A percentile compares a stretch with the other conserved stretches of the same genome.
Conservation (phyloP, 495 filamentous ascomycete genomes). For the Cryomyces minteri region DNA sequence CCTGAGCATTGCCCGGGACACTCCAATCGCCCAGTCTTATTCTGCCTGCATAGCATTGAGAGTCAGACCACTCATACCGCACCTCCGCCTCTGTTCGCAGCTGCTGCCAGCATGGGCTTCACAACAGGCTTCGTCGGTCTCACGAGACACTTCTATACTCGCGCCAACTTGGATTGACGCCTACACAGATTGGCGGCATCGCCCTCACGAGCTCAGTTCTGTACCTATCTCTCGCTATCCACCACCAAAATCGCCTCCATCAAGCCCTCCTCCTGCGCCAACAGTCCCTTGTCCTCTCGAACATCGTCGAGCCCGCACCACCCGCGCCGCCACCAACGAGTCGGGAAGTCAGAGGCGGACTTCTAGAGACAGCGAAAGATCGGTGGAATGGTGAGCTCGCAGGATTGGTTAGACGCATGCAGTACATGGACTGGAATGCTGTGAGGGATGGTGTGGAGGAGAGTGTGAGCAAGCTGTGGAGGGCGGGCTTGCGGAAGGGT, state of each 20-base stretch:
- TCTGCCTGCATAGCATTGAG: not conserved
- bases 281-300: conserved; percentile 42
- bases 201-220: conserved; percentile 67
- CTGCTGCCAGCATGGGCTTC: conserved; percentile 43
- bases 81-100: not conserved
- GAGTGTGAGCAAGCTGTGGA: conserved; percentile 6
- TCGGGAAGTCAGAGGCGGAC: conserved; percentile 13
- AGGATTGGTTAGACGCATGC: conserved; percentile 13
- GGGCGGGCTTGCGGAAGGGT: conserved; percentile 8
- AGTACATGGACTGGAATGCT: conserved; percentile 17
- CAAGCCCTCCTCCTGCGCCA: conserved; percentile 57
- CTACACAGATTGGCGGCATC: conserved; percentile 52
- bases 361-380: conserved; percentile 22
- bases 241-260: conserved; percentile 48
- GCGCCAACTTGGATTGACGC: not conserved
- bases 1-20: not conserved
- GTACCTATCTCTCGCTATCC: conserved; percentile 61
- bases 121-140: conserved; percentile 62
- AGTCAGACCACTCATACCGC: not conserved
- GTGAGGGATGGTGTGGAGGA: conserved; percentile 18
- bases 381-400: conserved; percentile 22
- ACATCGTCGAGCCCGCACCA: conserved; percentile 28
- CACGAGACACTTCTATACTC: conserved; percentile 3
- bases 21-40: not conserved
- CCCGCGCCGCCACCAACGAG: conserved; percentile 52